Base-by-base conservation (phyloP, 805 yeast genomes). In the Metschnikowia drakensbergensis region DNA sequence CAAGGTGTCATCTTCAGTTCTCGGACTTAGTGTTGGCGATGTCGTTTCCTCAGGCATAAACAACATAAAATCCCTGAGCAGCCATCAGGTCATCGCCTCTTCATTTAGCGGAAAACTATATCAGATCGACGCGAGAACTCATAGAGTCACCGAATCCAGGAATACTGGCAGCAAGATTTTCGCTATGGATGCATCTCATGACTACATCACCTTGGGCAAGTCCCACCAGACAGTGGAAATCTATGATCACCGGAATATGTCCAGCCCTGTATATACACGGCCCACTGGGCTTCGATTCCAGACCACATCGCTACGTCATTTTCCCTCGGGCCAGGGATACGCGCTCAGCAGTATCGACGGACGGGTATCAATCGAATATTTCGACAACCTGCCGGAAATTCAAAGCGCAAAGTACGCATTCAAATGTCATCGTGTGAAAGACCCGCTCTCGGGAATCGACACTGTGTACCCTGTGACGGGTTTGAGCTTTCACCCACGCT, bases 331-430 rank as follows among this genome's bases (percentile, higher is more conserved):
- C 8, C 62, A 68, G 54, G 94, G 84, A 6, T 84, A 78, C 61
- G 88, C 84, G 0, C 75, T 83, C 30, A 72, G 88, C 27, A 83
- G 92, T 1, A 73, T 88, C n/a, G 96, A 88, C 58, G 96, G 96
- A 0, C 70, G 95, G 28, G 89, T 86, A 1, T 82, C 90, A 0
- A 78, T 88, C 27, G 92, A 88, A 52, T 83, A 74, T 57, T 79
- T 83, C 46, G 80, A 82, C 47, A 76, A 80, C 3, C 63, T 74
- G 3, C 71, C 74, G 1, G 66, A 67, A 38, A 59, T 60, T 3
- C 73, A 67, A 49, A 76, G 68, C 45, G 54, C 64, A 1, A 66
- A 71, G 48, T 90, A 83, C 63, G 92, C 96, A 0, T 89, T 89
- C 72, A 82, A 88, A 58, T 84, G 96, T 52, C 97, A 89, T 63